phyloP scores from a whole-genome alignment of 805 yeast genomes.

The Sungouiella thailandica region DNA sequence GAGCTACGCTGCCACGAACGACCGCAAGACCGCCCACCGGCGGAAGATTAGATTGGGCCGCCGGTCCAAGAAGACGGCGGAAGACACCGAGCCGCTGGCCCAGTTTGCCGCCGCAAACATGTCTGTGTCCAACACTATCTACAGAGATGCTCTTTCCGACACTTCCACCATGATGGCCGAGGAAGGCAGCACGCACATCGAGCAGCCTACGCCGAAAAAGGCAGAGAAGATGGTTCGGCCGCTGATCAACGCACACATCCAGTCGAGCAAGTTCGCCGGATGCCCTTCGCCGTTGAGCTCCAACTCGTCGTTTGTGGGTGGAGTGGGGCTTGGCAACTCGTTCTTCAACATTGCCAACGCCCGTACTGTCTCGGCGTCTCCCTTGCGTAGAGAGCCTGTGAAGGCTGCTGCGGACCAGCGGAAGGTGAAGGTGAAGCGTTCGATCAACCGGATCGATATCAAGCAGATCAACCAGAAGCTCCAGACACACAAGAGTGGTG shows the following conservation, averaged over 20 bases:
- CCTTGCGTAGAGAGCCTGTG: slow-evolving; percentile 20
- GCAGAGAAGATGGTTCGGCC: slow-evolving; percentile 2
- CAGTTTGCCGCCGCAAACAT: too few species aligned
- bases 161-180: slow-evolving; percentile 7
- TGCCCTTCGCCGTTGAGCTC: slow-evolving; percentile 14
- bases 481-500: slow-evolving; percentile 1
- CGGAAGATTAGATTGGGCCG: slow-evolving; percentile 32
- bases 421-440: slow-evolving; percentile 19
- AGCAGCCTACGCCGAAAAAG: slow-evolving; percentile 14
- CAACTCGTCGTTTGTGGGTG: slow-evolving; percentile 22
- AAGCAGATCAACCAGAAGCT: slow-evolving; percentile 22
- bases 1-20: slow-evolving; percentile 27
- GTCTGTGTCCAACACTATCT: background rate
- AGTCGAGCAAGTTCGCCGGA: background rate
- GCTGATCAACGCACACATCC: slow-evolving; percentile 3
- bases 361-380: slow-evolving; percentile 23
- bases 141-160: slow-evolving; percentile 6
- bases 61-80: slow-evolving; percentile 2
- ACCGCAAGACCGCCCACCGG: slow-evolving; percentile 36
- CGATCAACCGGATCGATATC: slow-evolving; percentile 27
- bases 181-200: slow-evolving; percentile 1
- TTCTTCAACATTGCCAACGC: slow-evolving; percentile 27
- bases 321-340: slow-evolving; percentile 38
- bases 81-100: too few species aligned
- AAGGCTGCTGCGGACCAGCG: slow-evolving; percentile 3